Percentiles rank a stretch among this genome's conserved stretches.
Conservation (phyloP, 164 flowering plant species). For the Aristolochia californica region DNA sequence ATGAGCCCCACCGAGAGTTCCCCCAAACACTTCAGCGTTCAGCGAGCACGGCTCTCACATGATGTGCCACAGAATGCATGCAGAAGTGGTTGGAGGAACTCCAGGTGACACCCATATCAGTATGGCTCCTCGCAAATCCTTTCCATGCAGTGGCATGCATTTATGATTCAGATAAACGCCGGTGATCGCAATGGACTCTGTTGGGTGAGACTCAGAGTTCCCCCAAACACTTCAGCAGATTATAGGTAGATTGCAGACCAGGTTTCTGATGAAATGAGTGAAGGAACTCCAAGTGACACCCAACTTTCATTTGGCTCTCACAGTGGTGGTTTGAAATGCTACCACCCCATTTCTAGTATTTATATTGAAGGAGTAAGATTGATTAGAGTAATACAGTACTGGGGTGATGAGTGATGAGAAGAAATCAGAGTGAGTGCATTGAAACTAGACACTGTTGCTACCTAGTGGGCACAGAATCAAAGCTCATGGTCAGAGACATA, state of each 20-base stretch:
- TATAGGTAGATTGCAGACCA: background rate
- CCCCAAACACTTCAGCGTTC: conserved; percentile 4
- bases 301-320: background rate
- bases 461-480: too few relatives aligned
- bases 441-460: too few relatives aligned
- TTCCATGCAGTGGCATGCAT: background rate
- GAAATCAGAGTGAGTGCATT: too few relatives aligned
- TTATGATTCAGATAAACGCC: background rate
- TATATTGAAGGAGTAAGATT: too few relatives aligned
- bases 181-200: background rate
- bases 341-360: too few relatives aligned
- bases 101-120: background rate
- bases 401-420: too few relatives aligned
- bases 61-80: background rate
- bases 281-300: conserved; percentile 2
- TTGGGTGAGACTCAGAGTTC: conserved; percentile 1
- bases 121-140: background rate
- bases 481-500: too few relatives aligned
- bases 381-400: too few relatives aligned
- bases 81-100: conserved; percentile 1
- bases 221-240: conserved; percentile 2
- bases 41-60: background rate
- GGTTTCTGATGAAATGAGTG: background rate
- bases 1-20: background rate
- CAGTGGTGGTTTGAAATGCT: too few relatives aligned